Conservation (phyloP, 1,284 basidiomycete species). For the Macrocystidia cucumis region DNA sequence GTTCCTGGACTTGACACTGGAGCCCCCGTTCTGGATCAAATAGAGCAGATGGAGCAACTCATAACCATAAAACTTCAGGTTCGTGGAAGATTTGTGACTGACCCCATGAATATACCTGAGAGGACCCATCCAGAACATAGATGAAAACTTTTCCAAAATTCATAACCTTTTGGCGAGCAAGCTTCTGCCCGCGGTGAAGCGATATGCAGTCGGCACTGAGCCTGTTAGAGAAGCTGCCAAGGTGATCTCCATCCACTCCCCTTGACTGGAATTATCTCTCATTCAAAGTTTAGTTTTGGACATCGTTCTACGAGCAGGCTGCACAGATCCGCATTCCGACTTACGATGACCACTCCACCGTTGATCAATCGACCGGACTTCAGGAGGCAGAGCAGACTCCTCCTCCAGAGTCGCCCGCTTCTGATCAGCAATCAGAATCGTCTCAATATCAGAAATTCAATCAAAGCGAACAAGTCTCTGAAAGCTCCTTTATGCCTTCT, state of each 20-base stretch:
- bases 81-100: conserved; percentile 9
- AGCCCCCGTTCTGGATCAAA: conserved; percentile 74
- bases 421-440: conserved; percentile 9
- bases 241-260: conserved; percentile 31
- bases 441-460: conserved; percentile 22
- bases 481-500: conserved; percentile 62
- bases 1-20: conserved; percentile 72
- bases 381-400: conserved; percentile 21
- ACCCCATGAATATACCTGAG: conserved; percentile 3
- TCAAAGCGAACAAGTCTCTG: conserved; percentile 36
- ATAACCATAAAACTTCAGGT: conserved; percentile 87
- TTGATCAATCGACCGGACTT: conserved; percentile 39
- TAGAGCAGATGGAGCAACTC: conserved; percentile 93
- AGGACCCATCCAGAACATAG: conserved; percentile 68
- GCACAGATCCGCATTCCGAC: conserved; percentile 80
- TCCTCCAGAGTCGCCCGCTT: conserved; percentile 12
- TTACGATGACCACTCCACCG: conserved; percentile 53
- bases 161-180: conserved; percentile 81
- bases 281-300: conserved; percentile 85
- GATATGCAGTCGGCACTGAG: conserved; percentile 80
- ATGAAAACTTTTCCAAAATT: conserved; percentile 88
- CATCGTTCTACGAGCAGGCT: conserved; percentile 89
- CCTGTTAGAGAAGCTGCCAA: conserved; percentile 85
- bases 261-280: conserved; percentile 1
- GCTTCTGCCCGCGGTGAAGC: conserved; percentile 82